Evolutionary conservation across 352 stramenopile genomes (phyloP), one percentile per base, ranked within the genome.

Genomic region (Pythium guiyangense): DNA sequence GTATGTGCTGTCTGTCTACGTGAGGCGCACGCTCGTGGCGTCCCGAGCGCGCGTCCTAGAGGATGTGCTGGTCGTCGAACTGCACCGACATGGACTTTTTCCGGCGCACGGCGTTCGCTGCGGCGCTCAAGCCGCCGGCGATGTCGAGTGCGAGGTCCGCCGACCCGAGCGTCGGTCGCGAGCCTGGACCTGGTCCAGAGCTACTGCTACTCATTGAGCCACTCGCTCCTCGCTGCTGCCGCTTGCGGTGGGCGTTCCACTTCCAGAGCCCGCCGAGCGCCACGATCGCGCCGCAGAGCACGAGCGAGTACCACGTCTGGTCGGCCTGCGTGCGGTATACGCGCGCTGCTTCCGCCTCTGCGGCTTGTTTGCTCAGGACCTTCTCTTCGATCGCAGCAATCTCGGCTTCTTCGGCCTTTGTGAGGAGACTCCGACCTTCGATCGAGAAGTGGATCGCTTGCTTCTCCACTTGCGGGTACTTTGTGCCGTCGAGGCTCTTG

Each of bases 391-490:
- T 60, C 17, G 71, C 68, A 6, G 64, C 69, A 14, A 91, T 65
- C 49, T 87, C 78, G 2, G 54, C 67, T 52, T 92, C 82, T 62
- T 92, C 82, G 12, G 60, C 63, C 17, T 62, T 64, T 25, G 71
- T 81, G 11, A 92, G 63, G 1, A 86, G 63, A 10, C 70, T 70
- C 18, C 82, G 75, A 15, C 75, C 82, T 73, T 90, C 79, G 49
- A 92, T 92, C 14, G 82, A 92, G 60, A 82, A 89, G 2, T 84
- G 68, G 43, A 92, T 89, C 31, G 82, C 82, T n/a, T 88, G 73
- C 54, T 85, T 73, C 59, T 92, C 82, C 26, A 84, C 69, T 40
- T 63, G 49, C 10, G 67, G 52, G 54, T 79, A 89, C 34, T 77
- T 75, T 0, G 82, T 92, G 14, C 64, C 69, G 15, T 75, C 69